Evolutionary conservation across 805 yeast genomes (phyloP).

Genomic region (Kluyveromyces nonfermentans): DNA sequence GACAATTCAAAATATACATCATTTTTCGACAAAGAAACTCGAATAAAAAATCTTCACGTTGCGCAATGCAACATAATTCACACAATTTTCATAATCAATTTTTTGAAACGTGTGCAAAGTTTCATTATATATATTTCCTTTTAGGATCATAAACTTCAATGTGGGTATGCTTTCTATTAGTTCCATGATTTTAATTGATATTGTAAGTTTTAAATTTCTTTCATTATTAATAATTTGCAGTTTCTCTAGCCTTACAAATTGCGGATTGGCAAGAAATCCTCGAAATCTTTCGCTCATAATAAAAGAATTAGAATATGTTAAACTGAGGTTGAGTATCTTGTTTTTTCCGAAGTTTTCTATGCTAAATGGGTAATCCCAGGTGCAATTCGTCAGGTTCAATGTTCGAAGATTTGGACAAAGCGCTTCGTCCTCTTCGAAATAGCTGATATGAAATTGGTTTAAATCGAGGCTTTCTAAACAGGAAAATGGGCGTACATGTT

Average conservation of each 20-base stretch:
- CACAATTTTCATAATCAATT: conserved; percentile 21
- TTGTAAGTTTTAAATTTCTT: conserved; percentile 22
- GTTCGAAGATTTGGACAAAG: conserved; percentile 17
- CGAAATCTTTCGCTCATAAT: conserved; percentile 30
- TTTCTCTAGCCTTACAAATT: conserved; percentile 18
- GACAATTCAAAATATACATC: background rate
- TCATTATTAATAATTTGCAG: conserved; percentile 24
- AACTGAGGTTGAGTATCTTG: conserved; percentile 16
- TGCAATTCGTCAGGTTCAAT: conserved; percentile 35
- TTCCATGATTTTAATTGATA: conserved; percentile 26
- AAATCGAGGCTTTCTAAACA: conserved; percentile 30
- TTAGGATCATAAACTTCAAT: conserved; percentile 20
- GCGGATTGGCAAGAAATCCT: conserved; percentile 23
- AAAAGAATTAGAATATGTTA: conserved; percentile 27
- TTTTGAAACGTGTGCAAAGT: conserved; percentile 24
- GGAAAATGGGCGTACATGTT: conserved; percentile 34
- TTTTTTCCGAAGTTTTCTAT: conserved; percentile 25
- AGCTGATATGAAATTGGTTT: conserved; percentile 34
- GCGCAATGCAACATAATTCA: conserved; percentile 21
- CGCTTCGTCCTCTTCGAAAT: conserved; percentile 29
- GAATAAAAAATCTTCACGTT: conserved; percentile 30
- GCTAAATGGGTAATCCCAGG: conserved; percentile 50
- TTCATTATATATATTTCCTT: conserved; percentile 30
- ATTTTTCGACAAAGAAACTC: conserved; percentile 19
- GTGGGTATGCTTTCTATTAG: conserved; percentile 28